Evolutionary conservation across 225 moss, liverwort and hornwort genomes (phyloP).

Genomic region (Takakia lepidozioides): DNA sequence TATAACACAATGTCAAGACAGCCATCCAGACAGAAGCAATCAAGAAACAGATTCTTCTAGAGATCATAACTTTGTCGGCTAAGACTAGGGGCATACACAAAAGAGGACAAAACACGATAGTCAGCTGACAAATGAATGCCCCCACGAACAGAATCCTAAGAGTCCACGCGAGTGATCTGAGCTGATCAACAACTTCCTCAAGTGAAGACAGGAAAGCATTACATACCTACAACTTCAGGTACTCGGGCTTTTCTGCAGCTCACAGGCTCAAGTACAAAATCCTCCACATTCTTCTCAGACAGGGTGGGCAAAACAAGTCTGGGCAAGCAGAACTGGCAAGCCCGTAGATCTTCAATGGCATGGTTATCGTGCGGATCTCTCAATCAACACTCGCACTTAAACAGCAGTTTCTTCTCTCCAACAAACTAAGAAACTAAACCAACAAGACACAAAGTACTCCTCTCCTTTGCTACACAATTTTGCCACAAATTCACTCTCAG

Average conservation of each 20-base stretch:
- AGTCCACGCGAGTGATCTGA: too few relatives aligned
- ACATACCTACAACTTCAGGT: constrained; percentile 4
- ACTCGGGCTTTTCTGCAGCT: constrained; percentile 5
- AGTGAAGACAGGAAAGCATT: too few relatives aligned
- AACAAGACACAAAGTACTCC: too few relatives aligned
- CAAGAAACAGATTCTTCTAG: not conserved
- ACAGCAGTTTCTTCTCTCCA: too few relatives aligned
- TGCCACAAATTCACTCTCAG: too few relatives aligned
- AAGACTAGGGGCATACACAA: not conserved
- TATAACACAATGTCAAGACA: too few relatives aligned
- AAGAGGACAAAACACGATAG: not conserved
- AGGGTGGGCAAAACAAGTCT: constrained; percentile 1
- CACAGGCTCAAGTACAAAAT: constrained; percentile 2
- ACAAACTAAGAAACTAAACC: too few relatives aligned
- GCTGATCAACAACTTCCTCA: too few relatives aligned
- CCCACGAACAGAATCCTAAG: not conserved
- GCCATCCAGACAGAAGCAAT: not conserved
- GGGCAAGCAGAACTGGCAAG: constrained; percentile 1
- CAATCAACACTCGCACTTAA: not conserved
- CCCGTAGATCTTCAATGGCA: constrained; percentile 1
- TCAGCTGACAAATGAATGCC: not conserved
- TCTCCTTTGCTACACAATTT: too few relatives aligned
- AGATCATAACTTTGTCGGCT: too few relatives aligned
- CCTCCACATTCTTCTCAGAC: too few relatives aligned
- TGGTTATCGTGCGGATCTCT: not conserved